Evolutionary conservation across 1,284 basidiomycete genomes (phyloP).

Genomic region (Hemileia vastatrix): DNA sequence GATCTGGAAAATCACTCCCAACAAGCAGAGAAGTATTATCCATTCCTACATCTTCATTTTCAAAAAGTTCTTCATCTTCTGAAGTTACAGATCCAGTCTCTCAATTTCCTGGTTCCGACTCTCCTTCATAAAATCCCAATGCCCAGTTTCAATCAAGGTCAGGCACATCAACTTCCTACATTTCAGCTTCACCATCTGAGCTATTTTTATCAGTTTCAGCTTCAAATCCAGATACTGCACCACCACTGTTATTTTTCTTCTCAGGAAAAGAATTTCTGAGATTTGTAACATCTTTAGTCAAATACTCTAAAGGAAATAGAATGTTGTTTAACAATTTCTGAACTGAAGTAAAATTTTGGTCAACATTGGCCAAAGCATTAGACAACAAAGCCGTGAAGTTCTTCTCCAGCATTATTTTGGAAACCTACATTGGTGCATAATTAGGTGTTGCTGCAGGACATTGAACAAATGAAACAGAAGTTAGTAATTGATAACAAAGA

Average conservation of each 20-base stretch:
- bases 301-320: conserved; percentile 74
- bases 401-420: no score
- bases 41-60: no score
- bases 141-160: conserved; percentile 94
- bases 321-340: conserved; percentile 75
- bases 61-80: no score
- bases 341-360: conserved; percentile 89
- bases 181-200: no score
- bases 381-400: conserved; percentile 86
- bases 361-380: conserved; percentile 77
- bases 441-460: conserved; percentile 68
- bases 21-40: no score
- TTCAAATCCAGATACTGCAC: no score
- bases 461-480: conserved; percentile 59
- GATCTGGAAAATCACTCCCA: no score
- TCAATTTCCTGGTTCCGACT: no score
- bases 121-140: conserved; percentile 70
- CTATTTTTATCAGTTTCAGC: conserved; percentile 50
- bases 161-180: conserved; percentile 70
- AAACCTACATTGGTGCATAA: no score
- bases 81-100: no score
- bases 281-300: conserved; percentile 97
- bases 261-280: conserved; percentile 76
- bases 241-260: conserved; percentile 52
- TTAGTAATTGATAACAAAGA: conserved; percentile 79